A percentile compares a stretch with the other conserved stretches of the same genome.
Evolutionary conservation across 2,329 filamentous ascomycete genomes (phyloP).

Genomic region (Neofusicoccum cordaticola): DNA sequence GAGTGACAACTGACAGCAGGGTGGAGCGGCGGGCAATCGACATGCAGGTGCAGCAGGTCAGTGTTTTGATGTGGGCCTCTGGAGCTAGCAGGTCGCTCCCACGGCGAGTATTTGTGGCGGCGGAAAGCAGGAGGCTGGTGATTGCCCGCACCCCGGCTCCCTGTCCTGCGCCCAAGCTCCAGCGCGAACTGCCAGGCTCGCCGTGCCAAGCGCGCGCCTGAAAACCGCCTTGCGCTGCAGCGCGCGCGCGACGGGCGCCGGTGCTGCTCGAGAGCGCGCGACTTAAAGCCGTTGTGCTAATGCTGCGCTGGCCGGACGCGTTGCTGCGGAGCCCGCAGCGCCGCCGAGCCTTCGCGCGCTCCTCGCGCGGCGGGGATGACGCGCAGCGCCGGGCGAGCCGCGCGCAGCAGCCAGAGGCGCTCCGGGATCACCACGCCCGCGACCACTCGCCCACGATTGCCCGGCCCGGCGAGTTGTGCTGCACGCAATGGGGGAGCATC

Average conservation of each 20-base stretch:
- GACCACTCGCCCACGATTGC: neutral
- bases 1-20: conserved; percentile 5
- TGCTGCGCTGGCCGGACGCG: conserved; percentile 2
- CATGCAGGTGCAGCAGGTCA: conserved; percentile 4
- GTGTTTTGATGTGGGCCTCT: conserved; percentile 10
- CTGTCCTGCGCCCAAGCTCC: neutral
- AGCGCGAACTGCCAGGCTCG: neutral
- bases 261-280: too few relatives aligned
- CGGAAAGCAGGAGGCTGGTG: conserved; percentile 13
- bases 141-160: neutral
- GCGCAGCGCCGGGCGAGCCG: neutral
- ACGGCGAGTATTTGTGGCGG: conserved; percentile 11
- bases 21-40: conserved; percentile 3
- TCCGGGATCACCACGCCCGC: neutral
- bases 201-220: conserved; percentile 1
- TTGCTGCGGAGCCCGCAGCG: conserved; percentile 4
- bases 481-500: conserved; percentile 3
- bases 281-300: neutral
- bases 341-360: neutral
- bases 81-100: neutral
- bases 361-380: neutral
- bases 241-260: neutral
- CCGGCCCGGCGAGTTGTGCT: conserved; percentile 2
- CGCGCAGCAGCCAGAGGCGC: neutral
- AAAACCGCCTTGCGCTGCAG: neutral